These are phyloP conservation scores for Bertia moriformis DNA, from an alignment of 2,329 filamentous ascomycete genomes.

Conservation along the genomic window DNA sequence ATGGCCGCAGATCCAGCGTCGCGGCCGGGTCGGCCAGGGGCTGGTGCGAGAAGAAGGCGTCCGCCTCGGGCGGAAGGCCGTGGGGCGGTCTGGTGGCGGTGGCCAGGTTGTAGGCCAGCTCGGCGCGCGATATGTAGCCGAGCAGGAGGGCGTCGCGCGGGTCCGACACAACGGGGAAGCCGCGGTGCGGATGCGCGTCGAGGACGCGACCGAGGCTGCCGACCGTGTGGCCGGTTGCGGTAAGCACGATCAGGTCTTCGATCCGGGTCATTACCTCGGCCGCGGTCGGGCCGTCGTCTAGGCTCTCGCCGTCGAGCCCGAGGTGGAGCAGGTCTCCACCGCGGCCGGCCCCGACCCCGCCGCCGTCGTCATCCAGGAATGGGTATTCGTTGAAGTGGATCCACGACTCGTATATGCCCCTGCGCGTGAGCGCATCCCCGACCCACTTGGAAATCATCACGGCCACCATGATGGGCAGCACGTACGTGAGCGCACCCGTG, in stretches of 20 bases:
- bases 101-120: constrained; percentile 69
- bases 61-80: constrained; percentile 53
- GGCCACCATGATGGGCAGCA: constrained; percentile 95
- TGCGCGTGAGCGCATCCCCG: constrained; percentile 81
- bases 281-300: constrained; percentile 77
- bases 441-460: constrained; percentile 99
- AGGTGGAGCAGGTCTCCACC: constrained; percentile 29
- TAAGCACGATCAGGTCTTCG: constrained; percentile 78
- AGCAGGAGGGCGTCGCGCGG: constrained; percentile 64
- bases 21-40: constrained; percentile 63
- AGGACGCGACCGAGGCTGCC: constrained; percentile 59
- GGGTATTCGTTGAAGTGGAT: constrained; percentile 93
- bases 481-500: constrained; percentile 87
- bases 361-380: constrained; percentile 81
- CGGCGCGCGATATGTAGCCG: constrained; percentile 85
- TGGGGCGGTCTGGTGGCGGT: constrained; percentile 40
- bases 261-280: constrained; percentile 81
- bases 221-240: constrained; percentile 78
- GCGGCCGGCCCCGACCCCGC: too few species aligned
- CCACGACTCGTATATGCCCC: constrained; percentile 95
- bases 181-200: constrained; percentile 62
- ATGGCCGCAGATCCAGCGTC: constrained; percentile 77
- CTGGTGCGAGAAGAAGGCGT: constrained; percentile 74
- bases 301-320: constrained; percentile 17
- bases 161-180: constrained; percentile 80